phyloP scores from a whole-genome alignment of 164 flowering plant genomes.

The Annona cherimola region DNA sequence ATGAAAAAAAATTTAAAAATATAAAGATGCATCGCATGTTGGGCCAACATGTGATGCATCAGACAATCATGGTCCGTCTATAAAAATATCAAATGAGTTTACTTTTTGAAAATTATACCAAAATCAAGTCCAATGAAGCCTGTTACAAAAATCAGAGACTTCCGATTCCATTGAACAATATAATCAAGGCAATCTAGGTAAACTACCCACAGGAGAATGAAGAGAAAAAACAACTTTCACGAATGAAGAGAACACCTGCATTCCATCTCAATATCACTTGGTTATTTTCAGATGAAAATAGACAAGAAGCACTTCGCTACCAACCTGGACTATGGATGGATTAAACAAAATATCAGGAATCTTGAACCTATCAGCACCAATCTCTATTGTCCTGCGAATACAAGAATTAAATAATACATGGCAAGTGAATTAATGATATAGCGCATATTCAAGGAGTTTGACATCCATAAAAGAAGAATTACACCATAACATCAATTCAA shows the following conservation, averaged over 20 bases:
- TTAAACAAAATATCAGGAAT: slow-evolving; percentile 91
- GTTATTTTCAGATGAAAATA: background rate
- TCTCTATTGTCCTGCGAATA: slow-evolving; percentile 74
- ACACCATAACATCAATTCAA: background rate
- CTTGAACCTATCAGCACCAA: slow-evolving; percentile 97
- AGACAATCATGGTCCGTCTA: no score
- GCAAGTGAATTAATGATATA: background rate
- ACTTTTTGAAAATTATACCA: no score
- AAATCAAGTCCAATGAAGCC: no score
- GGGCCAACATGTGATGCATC: no score
- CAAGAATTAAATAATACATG: background rate
- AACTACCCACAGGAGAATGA: no score
- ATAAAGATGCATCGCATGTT: no score
- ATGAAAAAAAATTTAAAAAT: no score
- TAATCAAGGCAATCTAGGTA: no score
- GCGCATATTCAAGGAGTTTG: background rate
- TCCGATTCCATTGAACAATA: no score
- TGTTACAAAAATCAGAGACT: no score
- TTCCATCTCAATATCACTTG: background rate
- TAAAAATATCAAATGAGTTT: no score
- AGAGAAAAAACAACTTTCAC: background rate
- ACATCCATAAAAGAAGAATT: background rate
- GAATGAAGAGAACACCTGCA: background rate
- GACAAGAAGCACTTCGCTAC: slow-evolving; percentile 6
- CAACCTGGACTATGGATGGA: slow-evolving; percentile 78